These are phyloP conservation scores for Diaporthe australafricana DNA, from an alignment of 2,329 filamentous ascomycete species.

Conservation along the genomic window DNA sequence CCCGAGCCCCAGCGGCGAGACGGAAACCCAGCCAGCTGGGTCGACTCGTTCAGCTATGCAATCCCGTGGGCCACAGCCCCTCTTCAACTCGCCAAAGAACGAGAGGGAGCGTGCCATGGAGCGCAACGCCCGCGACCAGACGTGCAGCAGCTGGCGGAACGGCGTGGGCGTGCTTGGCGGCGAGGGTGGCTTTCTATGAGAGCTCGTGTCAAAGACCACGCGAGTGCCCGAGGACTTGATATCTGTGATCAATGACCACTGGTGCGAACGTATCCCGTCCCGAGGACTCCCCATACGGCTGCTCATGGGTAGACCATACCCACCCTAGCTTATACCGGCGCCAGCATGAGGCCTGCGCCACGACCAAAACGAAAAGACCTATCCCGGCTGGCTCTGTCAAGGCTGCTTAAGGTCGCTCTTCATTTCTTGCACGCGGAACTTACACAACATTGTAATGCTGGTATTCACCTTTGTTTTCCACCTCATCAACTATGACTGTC, in stretches of 20 bases:
- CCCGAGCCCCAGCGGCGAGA: constrained; percentile 58
- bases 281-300: neutral
- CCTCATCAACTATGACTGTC: constrained; percentile 22
- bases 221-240: neutral
- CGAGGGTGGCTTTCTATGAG: constrained; percentile 67
- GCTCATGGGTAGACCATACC: neutral
- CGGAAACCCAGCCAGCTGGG: constrained; percentile 52
- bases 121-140: constrained; percentile 53
- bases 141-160: constrained; percentile 65
- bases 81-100: constrained; percentile 39
- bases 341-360: neutral
- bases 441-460: constrained; percentile 24
- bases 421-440: constrained; percentile 25
- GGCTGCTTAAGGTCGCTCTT: neutral
- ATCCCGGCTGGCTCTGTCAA: constrained; percentile 12
- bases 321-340: neutral
- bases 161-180: constrained; percentile 65
- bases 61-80: constrained; percentile 46
- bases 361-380: neutral
- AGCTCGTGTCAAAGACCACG: neutral
- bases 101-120: constrained; percentile 45
- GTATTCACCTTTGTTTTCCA: constrained; percentile 12
- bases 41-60: constrained; percentile 47
- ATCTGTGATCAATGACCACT: neutral
- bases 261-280: neutral